Evolutionary conservation across 1,284 basidiomycete genomes (phyloP), one percentile per base, ranked within the genome.

Genomic region (Apiotrichum mycotoxinovorans): DNA sequence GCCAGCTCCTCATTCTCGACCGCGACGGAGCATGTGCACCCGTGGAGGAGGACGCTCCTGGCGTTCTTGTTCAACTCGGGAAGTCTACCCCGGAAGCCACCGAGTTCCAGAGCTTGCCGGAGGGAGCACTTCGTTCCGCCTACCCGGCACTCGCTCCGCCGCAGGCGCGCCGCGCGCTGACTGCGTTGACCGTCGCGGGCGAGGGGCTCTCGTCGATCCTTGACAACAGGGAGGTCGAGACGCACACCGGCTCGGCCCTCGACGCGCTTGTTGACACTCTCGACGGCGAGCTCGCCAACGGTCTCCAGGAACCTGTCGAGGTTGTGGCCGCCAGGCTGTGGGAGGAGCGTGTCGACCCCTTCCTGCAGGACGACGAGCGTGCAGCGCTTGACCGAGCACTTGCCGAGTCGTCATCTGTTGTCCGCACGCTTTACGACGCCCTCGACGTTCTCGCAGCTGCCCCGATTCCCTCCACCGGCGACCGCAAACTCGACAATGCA

Each of bases 1-100:
- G 60, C 9, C 61, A 66, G 40, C 20, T 88, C 34, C 71, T 90
- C 38, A 75, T 91, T 25, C 78, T 90, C 15, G 87, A 91, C 72
- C 81, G 91, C 54, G 89, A 93, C 71, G 85, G 91, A 22, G 79
- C 87, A 14, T 84, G 85, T 2, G 77, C 79, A 7, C 73, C 89
- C 25, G 82, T 86, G 3, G 75, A 77, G 17, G 84, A 88, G 67
- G 89, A 93, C 70, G 73, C 84, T 42, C 81, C 87, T 18, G 63
- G 61, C 4, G 79, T 91, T 26, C 78, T 84, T 41, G 77, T 82
- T 49, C 52, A 65, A 26, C 60, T 76, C 2, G 64, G 64, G 15
- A 42, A 47, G 20, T 49, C 54, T 9, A 51, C 50, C 4, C 52
- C 60, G 5, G 57, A 66, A 18, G 61, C 60, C 3, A 44, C 46